Conservation (phyloP, 495 filamentous ascomycete species). For the Cryomyces antarcticus region DNA sequence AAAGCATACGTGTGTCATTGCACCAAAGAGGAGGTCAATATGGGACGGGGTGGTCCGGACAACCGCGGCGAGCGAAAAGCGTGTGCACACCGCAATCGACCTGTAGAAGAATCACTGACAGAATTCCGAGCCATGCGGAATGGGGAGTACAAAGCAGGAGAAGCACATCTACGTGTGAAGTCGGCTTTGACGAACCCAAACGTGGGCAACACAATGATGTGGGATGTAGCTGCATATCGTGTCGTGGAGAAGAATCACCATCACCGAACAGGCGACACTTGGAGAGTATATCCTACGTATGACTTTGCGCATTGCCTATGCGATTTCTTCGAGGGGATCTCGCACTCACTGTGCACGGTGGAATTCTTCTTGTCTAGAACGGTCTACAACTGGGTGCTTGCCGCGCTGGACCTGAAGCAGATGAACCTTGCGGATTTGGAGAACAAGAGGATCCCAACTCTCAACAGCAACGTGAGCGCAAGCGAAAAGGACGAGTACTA, state of each 20-base stretch:
- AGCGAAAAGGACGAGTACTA: neutral
- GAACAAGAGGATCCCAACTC: no score
- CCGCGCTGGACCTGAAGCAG: constrained; percentile 46
- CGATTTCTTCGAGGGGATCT: constrained; percentile 73
- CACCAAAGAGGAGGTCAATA: constrained; percentile 52
- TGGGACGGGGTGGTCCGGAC: constrained; percentile 54
- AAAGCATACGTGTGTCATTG: constrained; percentile 70
- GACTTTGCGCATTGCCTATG: constrained; percentile 83
- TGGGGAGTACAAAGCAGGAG: constrained; percentile 72
- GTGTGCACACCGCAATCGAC: constrained; percentile 57
- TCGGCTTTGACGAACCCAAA: constrained; percentile 34
- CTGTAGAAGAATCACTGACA: constrained; percentile 50
- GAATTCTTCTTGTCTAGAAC: constrained; percentile 59
- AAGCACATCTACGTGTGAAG: constrained; percentile 86
- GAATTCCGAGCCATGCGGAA: constrained; percentile 84
- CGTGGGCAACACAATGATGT: constrained; percentile 33
- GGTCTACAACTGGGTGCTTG: constrained; percentile 77
- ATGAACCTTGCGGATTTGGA: constrained; percentile 1
- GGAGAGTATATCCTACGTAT: constrained; percentile 79
- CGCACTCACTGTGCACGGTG: constrained; percentile 75
- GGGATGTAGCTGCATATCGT: constrained; percentile 64
- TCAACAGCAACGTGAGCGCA: constrained; percentile 10
- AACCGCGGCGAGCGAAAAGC: constrained; percentile 48
- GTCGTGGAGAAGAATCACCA: constrained; percentile 45
- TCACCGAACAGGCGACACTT: constrained; percentile 50